Conservation (phyloP, 345 rosid species). For the Linum trigynum region DNA sequence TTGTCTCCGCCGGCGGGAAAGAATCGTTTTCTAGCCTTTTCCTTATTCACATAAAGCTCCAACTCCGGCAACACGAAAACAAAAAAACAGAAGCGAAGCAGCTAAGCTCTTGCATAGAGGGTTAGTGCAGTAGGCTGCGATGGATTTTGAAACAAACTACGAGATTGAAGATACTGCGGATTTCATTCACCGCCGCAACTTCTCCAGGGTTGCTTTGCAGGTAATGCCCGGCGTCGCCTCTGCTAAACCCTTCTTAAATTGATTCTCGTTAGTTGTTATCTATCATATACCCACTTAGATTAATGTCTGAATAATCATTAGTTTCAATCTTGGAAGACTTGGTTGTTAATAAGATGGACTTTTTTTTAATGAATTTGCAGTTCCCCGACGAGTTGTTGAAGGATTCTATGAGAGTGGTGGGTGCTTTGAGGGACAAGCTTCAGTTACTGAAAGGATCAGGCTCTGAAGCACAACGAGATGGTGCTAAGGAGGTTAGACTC, state of each 20-base stretch:
- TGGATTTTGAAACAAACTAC: conserved; percentile 48
- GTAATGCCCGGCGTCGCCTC: conserved; percentile 16
- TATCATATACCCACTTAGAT: neutral
- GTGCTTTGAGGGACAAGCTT: conserved; percentile 32
- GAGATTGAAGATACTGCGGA: conserved; percentile 47
- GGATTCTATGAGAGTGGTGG: conserved; percentile 51
- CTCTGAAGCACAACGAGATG: conserved; percentile 15
- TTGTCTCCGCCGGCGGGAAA: no score
- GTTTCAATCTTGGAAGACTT: neutral
- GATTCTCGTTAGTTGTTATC: neutral
- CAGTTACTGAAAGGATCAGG: conserved; percentile 24
- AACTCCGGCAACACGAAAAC: no score
- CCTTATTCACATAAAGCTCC: no score
- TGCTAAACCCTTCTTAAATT: neutral
- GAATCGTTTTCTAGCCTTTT: no score
- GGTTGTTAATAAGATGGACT: neutral
- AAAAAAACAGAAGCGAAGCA: no score
- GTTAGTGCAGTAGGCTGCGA: conserved; percentile 2
- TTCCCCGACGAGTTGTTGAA: conserved; percentile 80
- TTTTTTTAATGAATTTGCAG: conserved; percentile 22
- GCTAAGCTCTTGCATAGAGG: no score
- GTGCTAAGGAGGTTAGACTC: conserved; percentile 41
- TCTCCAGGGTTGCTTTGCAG: conserved; percentile 72
- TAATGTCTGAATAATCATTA: neutral
- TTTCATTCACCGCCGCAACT: conserved; percentile 51